Evolutionary conservation across 768 basidiomycete species (phyloP).

Genomic region (Phaeotremella fagi): DNA sequence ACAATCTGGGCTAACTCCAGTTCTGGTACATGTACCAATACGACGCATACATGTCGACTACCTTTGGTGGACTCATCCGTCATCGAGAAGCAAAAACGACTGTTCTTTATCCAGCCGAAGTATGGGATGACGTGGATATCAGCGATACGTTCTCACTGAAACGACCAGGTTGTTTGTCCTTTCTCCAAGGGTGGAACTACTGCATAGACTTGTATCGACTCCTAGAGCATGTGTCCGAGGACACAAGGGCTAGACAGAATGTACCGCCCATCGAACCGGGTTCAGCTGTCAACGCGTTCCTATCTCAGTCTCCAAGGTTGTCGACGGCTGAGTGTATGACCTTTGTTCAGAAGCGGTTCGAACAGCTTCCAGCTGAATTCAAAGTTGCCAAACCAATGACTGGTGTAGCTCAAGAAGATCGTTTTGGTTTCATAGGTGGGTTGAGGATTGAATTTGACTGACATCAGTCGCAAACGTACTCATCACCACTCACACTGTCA

Average conservation of each 20-base stretch:
- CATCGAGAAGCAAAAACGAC: constrained; percentile 32
- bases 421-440: constrained; percentile 35
- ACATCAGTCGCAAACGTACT: constrained; percentile 30
- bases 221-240: constrained; percentile 29
- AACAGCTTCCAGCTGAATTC: constrained; percentile 25
- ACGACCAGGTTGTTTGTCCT: constrained; percentile 12
- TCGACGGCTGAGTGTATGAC: constrained; percentile 10
- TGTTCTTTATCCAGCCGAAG: constrained; percentile 41
- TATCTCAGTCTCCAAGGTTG: background rate
- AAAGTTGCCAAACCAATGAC: constrained; percentile 20
- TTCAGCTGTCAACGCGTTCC: background rate
- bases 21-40: constrained; percentile 37
- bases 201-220: constrained; percentile 37
- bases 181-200: constrained; percentile 38
- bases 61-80: constrained; percentile 30
- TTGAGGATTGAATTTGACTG: background rate
- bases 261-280: background rate
- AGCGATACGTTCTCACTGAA: background rate
- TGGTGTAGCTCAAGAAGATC: constrained; percentile 20
- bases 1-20: constrained; percentile 10
- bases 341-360: constrained; percentile 19
- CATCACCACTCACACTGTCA: constrained; percentile 34
- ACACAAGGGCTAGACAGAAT: constrained; percentile 7
- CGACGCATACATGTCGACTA: constrained; percentile 34
- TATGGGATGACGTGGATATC: constrained; percentile 31